phyloP scores from a whole-genome alignment of 1,139 yeast species.

The Waltiozyma solani region DNA sequence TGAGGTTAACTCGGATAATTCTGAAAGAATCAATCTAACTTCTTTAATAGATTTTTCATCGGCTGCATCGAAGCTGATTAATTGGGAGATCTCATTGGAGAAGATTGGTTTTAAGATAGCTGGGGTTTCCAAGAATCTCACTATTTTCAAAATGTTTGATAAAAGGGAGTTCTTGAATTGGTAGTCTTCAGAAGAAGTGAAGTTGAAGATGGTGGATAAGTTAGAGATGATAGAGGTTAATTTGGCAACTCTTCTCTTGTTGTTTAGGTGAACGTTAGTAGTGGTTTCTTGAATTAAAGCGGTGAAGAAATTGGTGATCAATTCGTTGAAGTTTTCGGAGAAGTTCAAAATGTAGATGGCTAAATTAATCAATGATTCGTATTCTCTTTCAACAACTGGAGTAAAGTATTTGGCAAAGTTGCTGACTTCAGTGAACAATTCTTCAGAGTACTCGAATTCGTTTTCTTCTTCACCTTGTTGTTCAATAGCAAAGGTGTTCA shows the following conservation, averaged over 20 bases:
- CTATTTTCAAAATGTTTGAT: conserved; percentile 8
- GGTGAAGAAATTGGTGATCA: conserved; percentile 5
- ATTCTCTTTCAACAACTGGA: conserved; percentile 12
- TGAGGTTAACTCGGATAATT: conserved; percentile 7
- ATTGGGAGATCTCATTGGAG: conserved; percentile 1
- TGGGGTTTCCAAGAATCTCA: conserved; percentile 9
- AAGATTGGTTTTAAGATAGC: conserved; percentile 11
- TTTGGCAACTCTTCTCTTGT: conserved; percentile 14
- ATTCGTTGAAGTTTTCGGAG: conserved; percentile 4
- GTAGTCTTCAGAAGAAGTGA: conserved; percentile 1
- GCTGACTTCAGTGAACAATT: conserved; percentile 7
- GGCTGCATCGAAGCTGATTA: not conserved
- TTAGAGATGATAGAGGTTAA: conserved; percentile 9
- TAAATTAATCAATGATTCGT: conserved; percentile 13
- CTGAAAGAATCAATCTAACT: conserved; percentile 6
- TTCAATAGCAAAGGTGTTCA: conserved; percentile 4
- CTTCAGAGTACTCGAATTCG: conserved; percentile 9
- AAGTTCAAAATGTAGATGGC: conserved; percentile 11
- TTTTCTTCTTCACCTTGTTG: conserved; percentile 8
- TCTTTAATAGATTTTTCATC: conserved; percentile 4
- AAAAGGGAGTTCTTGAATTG: conserved; percentile 1
- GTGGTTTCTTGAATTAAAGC: conserved; percentile 5
- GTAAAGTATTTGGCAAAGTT: conserved; percentile 3
- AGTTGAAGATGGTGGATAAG: conserved; percentile 12
- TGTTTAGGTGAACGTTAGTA: conserved; percentile 2